Evolutionary conservation across 306 rosid species (phyloP).

Genomic region (Benincasa hispida): DNA sequence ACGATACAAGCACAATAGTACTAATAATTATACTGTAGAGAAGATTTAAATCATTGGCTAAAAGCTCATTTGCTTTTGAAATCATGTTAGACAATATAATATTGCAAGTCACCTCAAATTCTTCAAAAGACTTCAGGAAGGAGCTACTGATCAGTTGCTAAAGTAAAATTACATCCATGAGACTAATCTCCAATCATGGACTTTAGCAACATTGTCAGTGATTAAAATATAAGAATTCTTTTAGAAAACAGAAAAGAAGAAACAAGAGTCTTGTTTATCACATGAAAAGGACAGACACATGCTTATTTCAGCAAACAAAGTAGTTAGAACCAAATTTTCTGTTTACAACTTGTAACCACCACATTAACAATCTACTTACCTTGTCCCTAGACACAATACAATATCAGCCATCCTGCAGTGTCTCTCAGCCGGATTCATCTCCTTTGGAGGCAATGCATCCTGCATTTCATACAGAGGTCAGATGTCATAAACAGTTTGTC

Average conservation of each 20-base stretch:
- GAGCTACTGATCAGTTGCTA: background rate
- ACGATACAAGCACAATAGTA: background rate
- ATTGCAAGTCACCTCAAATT: background rate
- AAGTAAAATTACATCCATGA: background rate
- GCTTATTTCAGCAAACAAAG: background rate
- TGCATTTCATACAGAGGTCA: slow-evolving; percentile 12
- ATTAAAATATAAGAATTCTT: background rate
- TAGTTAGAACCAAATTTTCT: background rate
- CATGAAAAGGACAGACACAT: background rate
- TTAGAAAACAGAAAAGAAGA: background rate
- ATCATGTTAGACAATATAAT: background rate
- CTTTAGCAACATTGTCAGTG: background rate
- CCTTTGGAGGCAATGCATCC: slow-evolving; percentile 95
- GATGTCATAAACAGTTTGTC: slow-evolving; percentile 10
- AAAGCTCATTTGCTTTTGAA: background rate
- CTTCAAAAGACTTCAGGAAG: background rate
- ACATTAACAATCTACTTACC: slow-evolving; percentile 29
- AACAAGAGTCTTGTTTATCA: background rate
- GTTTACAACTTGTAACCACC: background rate
- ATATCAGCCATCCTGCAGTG: slow-evolving; percentile 93
- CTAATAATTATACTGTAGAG: background rate
- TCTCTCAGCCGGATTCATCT: slow-evolving; percentile 93
- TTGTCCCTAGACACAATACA: slow-evolving; percentile 91
- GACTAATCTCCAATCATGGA: background rate
- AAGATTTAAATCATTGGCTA: background rate